phyloP scores from a whole-genome alignment of 345 rosid genomes.

The Hevea brasiliensis region DNA sequence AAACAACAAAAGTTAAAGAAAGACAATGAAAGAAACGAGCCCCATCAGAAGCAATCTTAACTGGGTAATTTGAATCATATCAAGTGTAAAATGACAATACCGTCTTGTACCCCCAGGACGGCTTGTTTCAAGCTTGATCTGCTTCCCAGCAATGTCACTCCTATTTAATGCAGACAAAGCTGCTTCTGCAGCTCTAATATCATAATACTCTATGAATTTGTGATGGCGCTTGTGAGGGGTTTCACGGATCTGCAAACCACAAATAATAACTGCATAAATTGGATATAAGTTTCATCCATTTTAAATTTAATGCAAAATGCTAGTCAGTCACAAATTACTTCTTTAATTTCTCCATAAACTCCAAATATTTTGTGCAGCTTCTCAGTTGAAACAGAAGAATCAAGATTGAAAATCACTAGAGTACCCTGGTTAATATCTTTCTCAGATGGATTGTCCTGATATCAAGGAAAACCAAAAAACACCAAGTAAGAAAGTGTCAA shows the following conservation, averaged over 20 bases:
- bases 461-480: slow-evolving; percentile 13
- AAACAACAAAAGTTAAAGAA: slow-evolving; percentile 11
- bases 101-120: slow-evolving; percentile 23
- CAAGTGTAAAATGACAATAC: slow-evolving; percentile 12
- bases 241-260: slow-evolving; percentile 30
- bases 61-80: background rate
- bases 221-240: slow-evolving; percentile 23
- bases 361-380: slow-evolving; percentile 32
- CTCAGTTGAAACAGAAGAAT: slow-evolving; percentile 32
- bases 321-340: slow-evolving; percentile 15
- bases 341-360: slow-evolving; percentile 37
- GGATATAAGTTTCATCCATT: background rate
- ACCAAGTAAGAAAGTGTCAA: background rate
- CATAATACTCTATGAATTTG: slow-evolving; percentile 30
- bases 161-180: slow-evolving; percentile 34
- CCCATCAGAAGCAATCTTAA: background rate
- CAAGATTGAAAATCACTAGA: slow-evolving; percentile 28
- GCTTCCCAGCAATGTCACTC: slow-evolving; percentile 33
- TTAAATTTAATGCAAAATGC: background rate
- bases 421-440: slow-evolving; percentile 30
- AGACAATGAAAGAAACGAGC: background rate
- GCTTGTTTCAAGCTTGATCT: slow-evolving; percentile 32
- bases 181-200: slow-evolving; percentile 32
- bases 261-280: background rate
- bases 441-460: slow-evolving; percentile 28